Evolutionary conservation across 2,329 filamentous ascomycete species (phyloP).

Genomic region (Rhynchosporium graminicola): DNA sequence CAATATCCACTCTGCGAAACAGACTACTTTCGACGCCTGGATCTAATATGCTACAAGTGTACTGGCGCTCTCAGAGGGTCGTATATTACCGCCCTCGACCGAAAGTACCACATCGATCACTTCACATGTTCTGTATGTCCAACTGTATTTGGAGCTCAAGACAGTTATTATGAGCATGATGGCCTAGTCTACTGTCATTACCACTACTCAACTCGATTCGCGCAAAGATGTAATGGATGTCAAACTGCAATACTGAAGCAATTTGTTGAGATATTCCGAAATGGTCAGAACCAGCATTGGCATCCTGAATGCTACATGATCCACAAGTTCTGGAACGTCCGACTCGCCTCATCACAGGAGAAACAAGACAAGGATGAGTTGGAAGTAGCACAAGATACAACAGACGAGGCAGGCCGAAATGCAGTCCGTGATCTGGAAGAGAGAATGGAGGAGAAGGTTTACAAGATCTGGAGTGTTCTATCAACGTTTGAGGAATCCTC

Average conservation of each 20-base stretch:
- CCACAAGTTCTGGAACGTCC: conserved; percentile 99
- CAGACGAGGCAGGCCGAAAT: conserved; percentile 69
- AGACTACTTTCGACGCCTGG: conserved; percentile 92
- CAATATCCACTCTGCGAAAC: conserved; percentile 98
- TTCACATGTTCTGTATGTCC: conserved; percentile 97
- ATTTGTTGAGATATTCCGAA: conserved; percentile 98
- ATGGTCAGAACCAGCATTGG: conserved; percentile 98
- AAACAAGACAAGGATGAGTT: conserved; percentile 46
- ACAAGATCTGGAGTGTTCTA: conserved; percentile 95
- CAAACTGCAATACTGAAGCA: conserved; percentile 97
- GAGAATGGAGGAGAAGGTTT: conserved; percentile 95
- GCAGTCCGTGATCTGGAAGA: conserved; percentile 84
- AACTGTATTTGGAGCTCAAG: conserved; percentile 96
- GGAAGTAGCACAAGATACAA: conserved; percentile 47
- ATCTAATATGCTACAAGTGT: conserved; percentile 88
- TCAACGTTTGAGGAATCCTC: conserved; percentile 98
- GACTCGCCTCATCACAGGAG: conserved; percentile 56
- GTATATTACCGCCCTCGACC: conserved; percentile 95
- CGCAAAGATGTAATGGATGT: conserved; percentile 93
- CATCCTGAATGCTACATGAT: conserved; percentile 99
- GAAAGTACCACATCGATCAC: conserved; percentile 98
- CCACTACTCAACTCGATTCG: conserved; percentile 97
- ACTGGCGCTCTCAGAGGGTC: conserved; percentile 91
- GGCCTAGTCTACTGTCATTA: conserved; percentile 97
- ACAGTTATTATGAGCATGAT: conserved; percentile 99